Base-by-base conservation (phyloP, 1,284 basidiomycete species). In the Puccinia novopanici region DNA sequence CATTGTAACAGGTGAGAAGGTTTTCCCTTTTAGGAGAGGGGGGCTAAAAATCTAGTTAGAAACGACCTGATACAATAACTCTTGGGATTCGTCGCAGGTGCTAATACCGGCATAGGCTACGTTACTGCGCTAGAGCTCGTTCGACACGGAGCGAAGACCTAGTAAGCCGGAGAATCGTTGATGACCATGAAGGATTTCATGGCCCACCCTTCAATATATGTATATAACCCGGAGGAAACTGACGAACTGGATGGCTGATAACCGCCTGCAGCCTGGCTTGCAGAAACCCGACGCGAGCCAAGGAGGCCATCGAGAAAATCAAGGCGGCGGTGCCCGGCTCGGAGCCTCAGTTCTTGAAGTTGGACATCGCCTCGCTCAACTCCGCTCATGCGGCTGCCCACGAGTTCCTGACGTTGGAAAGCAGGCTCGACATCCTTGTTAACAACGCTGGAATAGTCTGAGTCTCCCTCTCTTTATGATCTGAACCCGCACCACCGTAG, bases 361-460 rank as follows among this genome's bases (percentile, higher is more conserved):
- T 86, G 76, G 85, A 86, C 68, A 63, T 86, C 40, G 85, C 84
- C 54, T 83, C 85, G 50, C 83, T 86, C 17, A 81, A 82, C n/a
- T 82, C 83, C 0, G 82, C 84, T 0, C 82, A 82, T 48, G 78
- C 81, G 72, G 83, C 84, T 2, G 85, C 85, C 6, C 81, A 84
- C n/a, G 81, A 83, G 48, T 82, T 85, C 50, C 40, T 81, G 15
- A 68, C 81, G 3, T 67, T 83, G 61, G 84, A 85, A 72, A 68
- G 82, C 42, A 59, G 84, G 12, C 82, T 86, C 42, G 85, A 86
- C 81, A 86, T 86, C 30, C 75, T 86, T 45, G 82, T 85, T 72
- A 83, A 83, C 78, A 85, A 85, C 68, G 85, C 84, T 42, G 85
- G 85, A 80, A 81, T 79, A 48, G 77, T 79, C 13, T 54, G 68